Percentiles rank a stretch among this genome's conserved stretches.
These are phyloP conservation scores for Cinnamomum chago DNA, from an alignment of 164 flowering plant genomes.

Conservation along the genomic window DNA sequence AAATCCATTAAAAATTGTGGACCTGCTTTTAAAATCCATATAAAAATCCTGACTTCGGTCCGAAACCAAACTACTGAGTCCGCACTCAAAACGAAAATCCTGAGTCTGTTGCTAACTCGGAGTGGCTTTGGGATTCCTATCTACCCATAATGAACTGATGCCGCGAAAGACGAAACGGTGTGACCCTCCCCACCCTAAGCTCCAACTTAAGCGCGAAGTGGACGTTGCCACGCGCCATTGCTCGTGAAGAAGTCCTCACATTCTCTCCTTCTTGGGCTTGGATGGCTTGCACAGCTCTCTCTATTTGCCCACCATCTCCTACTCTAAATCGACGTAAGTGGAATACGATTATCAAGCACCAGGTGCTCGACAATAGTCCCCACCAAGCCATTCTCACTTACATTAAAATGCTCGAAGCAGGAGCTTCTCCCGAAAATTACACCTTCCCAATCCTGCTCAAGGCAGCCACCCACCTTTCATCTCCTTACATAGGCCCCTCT, in stretches of 20 bases:
- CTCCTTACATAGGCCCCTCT: slow-evolving; percentile 11
- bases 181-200: no score
- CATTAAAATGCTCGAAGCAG: slow-evolving; percentile 16
- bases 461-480: slow-evolving; percentile 16
- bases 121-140: rapidly evolving
- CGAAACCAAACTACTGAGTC: no score
- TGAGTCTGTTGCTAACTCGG: rapidly evolving
- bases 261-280: not conserved
- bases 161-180: no score
- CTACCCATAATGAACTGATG: rapidly evolving
- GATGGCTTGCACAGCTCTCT: slow-evolving; percentile 7
- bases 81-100: no score
- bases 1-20: no score
- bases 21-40: no score
- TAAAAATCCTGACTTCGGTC: no score
- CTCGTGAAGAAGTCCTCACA: no score
- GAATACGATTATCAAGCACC: slow-evolving; percentile 27
- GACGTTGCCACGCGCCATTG: no score
- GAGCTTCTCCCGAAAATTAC: slow-evolving; percentile 28
- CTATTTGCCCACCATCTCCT: not conserved
- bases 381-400: slow-evolving; percentile 15
- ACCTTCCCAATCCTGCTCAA: slow-evolving; percentile 34
- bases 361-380: slow-evolving; percentile 13
- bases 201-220: no score
- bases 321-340: slow-evolving; percentile 8